Conservation (phyloP, 2,329 filamentous ascomycete species). For the Aspergillus ruber region DNA sequence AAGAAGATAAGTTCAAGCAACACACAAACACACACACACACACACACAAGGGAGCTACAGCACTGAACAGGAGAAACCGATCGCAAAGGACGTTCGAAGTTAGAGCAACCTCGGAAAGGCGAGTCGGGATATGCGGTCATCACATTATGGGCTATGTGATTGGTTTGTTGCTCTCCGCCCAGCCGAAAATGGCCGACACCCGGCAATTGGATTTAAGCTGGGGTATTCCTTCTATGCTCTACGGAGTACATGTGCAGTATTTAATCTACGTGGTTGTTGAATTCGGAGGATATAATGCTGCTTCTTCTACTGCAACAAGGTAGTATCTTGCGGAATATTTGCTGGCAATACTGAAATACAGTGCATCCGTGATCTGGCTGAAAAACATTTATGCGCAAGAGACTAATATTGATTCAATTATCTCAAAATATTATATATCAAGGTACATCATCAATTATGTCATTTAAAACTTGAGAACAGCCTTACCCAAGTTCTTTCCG, state of each 20-base stretch:
- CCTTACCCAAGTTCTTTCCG: conserved; percentile 83
- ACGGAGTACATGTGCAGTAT: not conserved
- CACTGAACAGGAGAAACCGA: not conserved
- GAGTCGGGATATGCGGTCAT: conserved; percentile 33
- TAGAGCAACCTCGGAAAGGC: conserved; percentile 32
- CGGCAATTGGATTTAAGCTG: not conserved
- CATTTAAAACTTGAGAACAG: conserved; percentile 63
- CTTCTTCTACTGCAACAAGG: too few species aligned
- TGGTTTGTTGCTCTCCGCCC: conserved; percentile 27
- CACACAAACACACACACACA: not conserved
- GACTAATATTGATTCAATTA: too few species aligned
- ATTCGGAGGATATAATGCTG: too few species aligned
- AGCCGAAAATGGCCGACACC: conserved; percentile 35
- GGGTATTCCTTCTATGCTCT: not conserved
- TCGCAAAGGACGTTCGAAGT: conserved; percentile 5
- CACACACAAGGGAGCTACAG: not conserved
- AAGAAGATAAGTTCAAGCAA: conserved; percentile 19
- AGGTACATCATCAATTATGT: not conserved
- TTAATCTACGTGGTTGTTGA: too few species aligned
- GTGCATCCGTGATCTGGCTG: too few species aligned
- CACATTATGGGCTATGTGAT: conserved; percentile 30
- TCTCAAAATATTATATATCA: not conserved
- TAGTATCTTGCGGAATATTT: too few species aligned
- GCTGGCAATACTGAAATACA: too few species aligned
- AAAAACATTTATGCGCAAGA: too few species aligned